These are phyloP conservation scores for Candida ipomoeae DNA, from an alignment of 805 yeast species.

Conservation along the genomic window DNA sequence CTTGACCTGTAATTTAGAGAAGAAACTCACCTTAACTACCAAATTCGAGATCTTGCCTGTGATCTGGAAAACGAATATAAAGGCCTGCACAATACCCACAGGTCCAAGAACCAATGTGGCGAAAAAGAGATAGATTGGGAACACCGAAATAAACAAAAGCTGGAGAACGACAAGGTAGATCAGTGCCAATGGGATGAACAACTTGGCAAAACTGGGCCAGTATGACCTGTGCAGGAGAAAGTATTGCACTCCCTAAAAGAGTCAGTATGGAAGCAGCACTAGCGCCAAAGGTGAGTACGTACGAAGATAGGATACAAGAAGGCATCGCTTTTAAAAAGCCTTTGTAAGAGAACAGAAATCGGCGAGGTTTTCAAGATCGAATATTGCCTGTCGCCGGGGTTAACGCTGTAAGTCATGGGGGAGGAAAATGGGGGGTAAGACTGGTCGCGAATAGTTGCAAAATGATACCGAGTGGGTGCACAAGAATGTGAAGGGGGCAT, in stretches of 20 bases:
- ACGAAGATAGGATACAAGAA: constrained; percentile 2
- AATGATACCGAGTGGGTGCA: not conserved
- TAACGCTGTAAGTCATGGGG: not conserved
- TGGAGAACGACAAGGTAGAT: constrained; percentile 35
- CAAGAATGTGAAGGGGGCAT: not conserved
- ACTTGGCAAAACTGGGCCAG: constrained; percentile 45
- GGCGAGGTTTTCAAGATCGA: not conserved
- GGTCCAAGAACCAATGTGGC: constrained; percentile 48
- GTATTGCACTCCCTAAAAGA: constrained; percentile 8
- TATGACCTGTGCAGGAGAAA: constrained; percentile 31
- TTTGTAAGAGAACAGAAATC: not conserved
- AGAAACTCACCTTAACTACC: constrained; percentile 38
- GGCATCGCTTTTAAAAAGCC: not conserved
- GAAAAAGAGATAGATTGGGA: constrained; percentile 42
- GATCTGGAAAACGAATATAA: constrained; percentile 42
- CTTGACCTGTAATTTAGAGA: constrained; percentile 44
- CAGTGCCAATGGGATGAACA: constrained; percentile 43
- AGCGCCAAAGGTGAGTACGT: not conserved
- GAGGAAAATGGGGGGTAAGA: not conserved
- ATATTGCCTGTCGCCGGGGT: not conserved
- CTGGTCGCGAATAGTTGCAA: constrained; percentile 1
- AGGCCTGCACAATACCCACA: constrained; percentile 43
- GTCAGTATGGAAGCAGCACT: constrained; percentile 2
- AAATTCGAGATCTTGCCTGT: constrained; percentile 39
- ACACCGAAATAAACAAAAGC: constrained; percentile 34